Percentiles rank a stretch among this genome's conserved stretches.
Conservation (phyloP, 2,329 filamentous ascomycete species). For the Arthrobotrys iridis region DNA sequence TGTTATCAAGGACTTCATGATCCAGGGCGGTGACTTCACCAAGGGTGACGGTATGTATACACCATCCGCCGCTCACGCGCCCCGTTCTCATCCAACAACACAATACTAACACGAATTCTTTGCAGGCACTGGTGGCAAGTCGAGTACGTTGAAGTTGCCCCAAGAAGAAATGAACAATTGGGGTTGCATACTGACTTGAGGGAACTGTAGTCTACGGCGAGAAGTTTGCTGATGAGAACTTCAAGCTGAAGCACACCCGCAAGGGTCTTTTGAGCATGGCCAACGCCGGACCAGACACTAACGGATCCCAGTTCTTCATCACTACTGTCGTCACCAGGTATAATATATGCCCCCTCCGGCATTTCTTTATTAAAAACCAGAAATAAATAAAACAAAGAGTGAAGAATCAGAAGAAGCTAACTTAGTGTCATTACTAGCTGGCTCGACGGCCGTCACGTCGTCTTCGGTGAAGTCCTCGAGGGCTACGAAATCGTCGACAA, state of each 20-base stretch:
- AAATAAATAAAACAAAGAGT: too few relatives aligned
- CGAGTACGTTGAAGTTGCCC: constrained; percentile 67
- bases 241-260: constrained; percentile 76
- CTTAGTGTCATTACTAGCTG: constrained; percentile 67
- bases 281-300: constrained; percentile 85
- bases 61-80: background rate
- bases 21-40: constrained; percentile 96
- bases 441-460: constrained; percentile 85
- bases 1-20: constrained; percentile 92
- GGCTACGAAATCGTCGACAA: constrained; percentile 82
- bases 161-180: background rate
- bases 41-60: constrained; percentile 72
- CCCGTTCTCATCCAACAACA: constrained; percentile 17
- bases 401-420: background rate
- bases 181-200: background rate
- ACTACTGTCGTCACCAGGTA: constrained; percentile 79
- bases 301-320: constrained; percentile 91
- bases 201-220: constrained; percentile 71
- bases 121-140: constrained; percentile 91
- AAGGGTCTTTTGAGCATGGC: constrained; percentile 84
- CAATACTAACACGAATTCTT: constrained; percentile 23
- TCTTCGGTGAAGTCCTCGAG: constrained; percentile 88
- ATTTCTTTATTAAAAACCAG: background rate
- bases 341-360: background rate
- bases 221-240: constrained; percentile 96